phyloP scores from a whole-genome alignment of 306 rosid species.

The Senna siamea region DNA sequence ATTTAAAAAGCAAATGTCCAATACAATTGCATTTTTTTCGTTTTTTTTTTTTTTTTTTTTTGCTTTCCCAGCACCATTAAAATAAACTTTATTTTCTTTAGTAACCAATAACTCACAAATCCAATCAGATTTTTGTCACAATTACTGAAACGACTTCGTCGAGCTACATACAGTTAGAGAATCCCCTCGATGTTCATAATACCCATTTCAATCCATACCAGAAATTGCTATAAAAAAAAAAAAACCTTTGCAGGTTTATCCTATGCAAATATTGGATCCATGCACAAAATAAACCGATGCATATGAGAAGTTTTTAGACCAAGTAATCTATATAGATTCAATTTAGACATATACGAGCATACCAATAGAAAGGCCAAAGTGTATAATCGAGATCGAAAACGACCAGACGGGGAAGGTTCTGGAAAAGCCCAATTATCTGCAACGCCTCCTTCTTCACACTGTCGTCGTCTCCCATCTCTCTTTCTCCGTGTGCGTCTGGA shows the following conservation, averaged over 20 bases:
- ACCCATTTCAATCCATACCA: not conserved
- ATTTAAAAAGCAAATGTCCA: not conserved
- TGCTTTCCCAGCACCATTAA: too few relatives aligned
- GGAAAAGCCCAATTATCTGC: slow-evolving; percentile 34
- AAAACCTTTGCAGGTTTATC: not conserved
- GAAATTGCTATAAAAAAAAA: not conserved
- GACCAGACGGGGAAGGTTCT: slow-evolving; percentile 37
- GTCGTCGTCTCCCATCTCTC: slow-evolving; percentile 40
- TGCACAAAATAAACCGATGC: not conserved
- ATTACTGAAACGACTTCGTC: not conserved
- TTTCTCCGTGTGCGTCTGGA: not conserved
- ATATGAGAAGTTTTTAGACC: not conserved
- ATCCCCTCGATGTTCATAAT: not conserved
- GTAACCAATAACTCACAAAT: not conserved
- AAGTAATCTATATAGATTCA: not conserved
- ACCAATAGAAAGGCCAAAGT: slow-evolving; percentile 44
- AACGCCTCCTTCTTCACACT: slow-evolving; percentile 35
- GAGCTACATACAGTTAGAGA: not conserved
- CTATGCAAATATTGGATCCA: not conserved
- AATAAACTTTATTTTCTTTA: not conserved
- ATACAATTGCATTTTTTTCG: too few relatives aligned
- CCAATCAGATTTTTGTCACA: not conserved
- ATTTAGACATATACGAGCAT: not conserved
- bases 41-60: too few relatives aligned
- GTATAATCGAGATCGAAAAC: slow-evolving; percentile 45